phyloP scores from a whole-genome alignment of 2,329 filamentous ascomycete genomes.

The Tolypocladium paradoxum region DNA sequence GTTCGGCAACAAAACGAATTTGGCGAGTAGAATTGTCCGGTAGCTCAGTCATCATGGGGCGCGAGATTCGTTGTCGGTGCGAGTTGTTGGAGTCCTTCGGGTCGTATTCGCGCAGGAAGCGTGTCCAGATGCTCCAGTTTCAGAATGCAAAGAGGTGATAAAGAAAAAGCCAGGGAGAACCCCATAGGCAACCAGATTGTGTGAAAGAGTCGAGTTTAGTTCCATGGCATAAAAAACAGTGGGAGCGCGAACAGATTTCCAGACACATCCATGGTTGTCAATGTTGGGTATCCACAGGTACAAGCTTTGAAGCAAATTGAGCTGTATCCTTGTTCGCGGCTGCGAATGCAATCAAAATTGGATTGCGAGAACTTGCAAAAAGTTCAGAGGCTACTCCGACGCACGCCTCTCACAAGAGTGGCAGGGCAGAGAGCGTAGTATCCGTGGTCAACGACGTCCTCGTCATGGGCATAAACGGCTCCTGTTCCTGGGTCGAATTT shows the following conservation, averaged over 20 bases:
- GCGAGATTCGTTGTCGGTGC: not conserved
- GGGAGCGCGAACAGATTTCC: not conserved
- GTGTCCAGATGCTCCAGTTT: not conserved
- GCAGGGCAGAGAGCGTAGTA: not conserved
- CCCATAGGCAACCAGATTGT: not conserved
- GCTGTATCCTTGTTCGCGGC: constrained; percentile 6
- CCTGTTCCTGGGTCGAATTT: not conserved
- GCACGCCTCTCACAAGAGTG: not conserved
- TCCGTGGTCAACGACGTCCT: not conserved
- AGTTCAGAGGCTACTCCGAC: constrained; percentile 1
- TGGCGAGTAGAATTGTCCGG: not conserved
- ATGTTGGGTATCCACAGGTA: not conserved
- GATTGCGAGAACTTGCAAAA: constrained; percentile 10
- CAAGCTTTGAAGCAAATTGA: not conserved
- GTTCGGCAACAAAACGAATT: not conserved
- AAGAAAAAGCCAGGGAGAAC: not conserved
- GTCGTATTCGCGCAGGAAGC: not conserved
- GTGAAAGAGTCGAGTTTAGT: not conserved
- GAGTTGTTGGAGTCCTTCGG: not conserved
- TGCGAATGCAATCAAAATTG: constrained; percentile 12
- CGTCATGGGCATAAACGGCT: not conserved
- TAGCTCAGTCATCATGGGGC: not conserved
- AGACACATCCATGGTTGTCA: not conserved
- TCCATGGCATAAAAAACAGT: not conserved
- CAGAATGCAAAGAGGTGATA: not conserved